phyloP scores from a whole-genome alignment of 2,329 filamentous ascomycete genomes.

The Hypoxylon sp. region DNA sequence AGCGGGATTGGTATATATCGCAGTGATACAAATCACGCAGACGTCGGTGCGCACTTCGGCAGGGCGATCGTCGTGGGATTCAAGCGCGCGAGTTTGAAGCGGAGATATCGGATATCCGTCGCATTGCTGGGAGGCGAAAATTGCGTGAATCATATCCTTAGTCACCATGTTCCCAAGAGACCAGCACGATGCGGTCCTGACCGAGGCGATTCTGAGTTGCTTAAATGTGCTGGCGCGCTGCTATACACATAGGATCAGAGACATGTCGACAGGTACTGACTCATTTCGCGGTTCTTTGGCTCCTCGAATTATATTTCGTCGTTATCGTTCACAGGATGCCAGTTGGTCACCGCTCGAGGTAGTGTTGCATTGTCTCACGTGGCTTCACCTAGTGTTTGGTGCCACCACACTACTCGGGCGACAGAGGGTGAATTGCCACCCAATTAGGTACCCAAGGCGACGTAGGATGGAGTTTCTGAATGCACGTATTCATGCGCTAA shows the following conservation, averaged over 20 bases:
- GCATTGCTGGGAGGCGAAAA: neutral
- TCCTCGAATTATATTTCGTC: constrained; percentile 23
- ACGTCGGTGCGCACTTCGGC: neutral
- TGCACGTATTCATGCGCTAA: constrained; percentile 22
- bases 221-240: neutral
- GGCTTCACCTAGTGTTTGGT: constrained; percentile 40
- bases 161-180: constrained; percentile 5
- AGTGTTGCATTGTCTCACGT: constrained; percentile 38
- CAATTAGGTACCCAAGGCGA: constrained; percentile 32
- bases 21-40: constrained; percentile 13
- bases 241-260: neutral
- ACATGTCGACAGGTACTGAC: constrained; percentile 7
- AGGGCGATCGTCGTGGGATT: constrained; percentile 10
- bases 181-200: constrained; percentile 15
- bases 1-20: constrained; percentile 47
- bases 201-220: neutral
- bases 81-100: constrained; percentile 4
- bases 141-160: constrained; percentile 21
- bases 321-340: constrained; percentile 1
- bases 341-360: constrained; percentile 28
- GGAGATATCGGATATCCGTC: constrained; percentile 32
- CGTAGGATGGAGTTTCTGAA: constrained; percentile 17
- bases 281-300: constrained; percentile 10
- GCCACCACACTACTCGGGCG: constrained; percentile 34
- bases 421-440: constrained; percentile 30